Evolutionary conservation across 352 stramenopile genomes (phyloP).

Genomic region (Phytophthora nicotianae): DNA sequence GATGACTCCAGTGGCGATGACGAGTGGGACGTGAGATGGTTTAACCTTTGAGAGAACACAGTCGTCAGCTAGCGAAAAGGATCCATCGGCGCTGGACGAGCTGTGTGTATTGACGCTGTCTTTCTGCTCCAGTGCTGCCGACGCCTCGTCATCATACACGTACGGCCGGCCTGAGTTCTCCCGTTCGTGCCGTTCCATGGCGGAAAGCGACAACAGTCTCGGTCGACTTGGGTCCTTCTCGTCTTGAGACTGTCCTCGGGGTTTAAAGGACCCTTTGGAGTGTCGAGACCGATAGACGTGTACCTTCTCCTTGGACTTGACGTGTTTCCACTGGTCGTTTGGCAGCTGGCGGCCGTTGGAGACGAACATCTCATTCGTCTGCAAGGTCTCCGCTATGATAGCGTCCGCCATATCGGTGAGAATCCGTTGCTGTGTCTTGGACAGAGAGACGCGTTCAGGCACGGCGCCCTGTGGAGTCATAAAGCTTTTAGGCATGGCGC

Average conservation of each 20-base stretch:
- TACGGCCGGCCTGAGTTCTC: conserved; percentile 26
- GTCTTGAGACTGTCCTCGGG: conserved; percentile 14
- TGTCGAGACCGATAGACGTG: conserved; percentile 61
- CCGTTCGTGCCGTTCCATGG: conserved; percentile 36
- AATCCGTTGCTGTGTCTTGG: conserved; percentile 35
- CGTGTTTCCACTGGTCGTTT: conserved; percentile 54
- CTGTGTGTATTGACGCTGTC: conserved; percentile 36
- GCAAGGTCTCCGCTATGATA: conserved; percentile 64
- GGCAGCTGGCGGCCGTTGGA: conserved; percentile 40
- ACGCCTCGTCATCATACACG: conserved; percentile 27
- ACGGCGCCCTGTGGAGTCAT: conserved; percentile 13
- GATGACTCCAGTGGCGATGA: conserved; percentile 36
- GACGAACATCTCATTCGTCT: conserved; percentile 58
- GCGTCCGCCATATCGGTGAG: conserved; percentile 54
- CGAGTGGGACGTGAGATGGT: conserved; percentile 33
- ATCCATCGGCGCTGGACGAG: conserved; percentile 39
- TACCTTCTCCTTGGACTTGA: conserved; percentile 58
- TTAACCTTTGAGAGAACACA: conserved; percentile 29
- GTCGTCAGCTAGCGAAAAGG: conserved; percentile 31
- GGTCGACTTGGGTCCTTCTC: conserved; percentile 45
- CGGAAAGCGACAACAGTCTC: conserved; percentile 44
- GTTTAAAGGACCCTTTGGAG: conserved; percentile 10
- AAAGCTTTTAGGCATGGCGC: conserved; percentile 28
- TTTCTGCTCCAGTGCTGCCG: conserved; percentile 9
- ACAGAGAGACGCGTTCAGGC: conserved; percentile 25